Conservation (phyloP, 768 basidiomycete genomes). For the Leccinum arenicola region DNA sequence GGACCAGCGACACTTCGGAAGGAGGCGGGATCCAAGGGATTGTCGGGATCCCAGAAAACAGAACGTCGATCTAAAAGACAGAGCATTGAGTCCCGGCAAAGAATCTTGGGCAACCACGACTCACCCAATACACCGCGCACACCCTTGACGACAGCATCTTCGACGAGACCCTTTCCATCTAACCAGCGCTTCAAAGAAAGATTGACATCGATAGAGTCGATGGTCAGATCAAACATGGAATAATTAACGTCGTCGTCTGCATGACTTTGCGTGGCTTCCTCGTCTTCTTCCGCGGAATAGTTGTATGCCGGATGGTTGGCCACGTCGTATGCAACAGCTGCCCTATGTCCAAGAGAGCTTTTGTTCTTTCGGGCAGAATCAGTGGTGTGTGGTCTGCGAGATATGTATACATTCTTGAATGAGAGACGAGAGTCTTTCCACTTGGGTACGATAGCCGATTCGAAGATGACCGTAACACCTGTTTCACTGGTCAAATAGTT, state of each 20-base stretch:
- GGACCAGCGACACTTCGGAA: conserved; percentile 72
- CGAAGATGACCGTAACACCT: conserved; percentile 92
- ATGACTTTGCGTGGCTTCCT: conserved; percentile 29
- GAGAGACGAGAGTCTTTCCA: conserved; percentile 96
- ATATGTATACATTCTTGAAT: conserved; percentile 95
- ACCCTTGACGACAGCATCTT: conserved; percentile 89
- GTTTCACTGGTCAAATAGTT: conserved; percentile 93
- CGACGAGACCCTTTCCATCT: conserved; percentile 90
- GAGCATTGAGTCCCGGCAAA: not conserved
- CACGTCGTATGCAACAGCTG: conserved; percentile 72
- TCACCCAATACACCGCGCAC: conserved; percentile 90
- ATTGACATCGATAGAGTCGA: conserved; percentile 95
- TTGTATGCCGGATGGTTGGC: conserved; percentile 74
- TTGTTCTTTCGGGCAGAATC: conserved; percentile 15
- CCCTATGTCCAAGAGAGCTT: conserved; percentile 42
- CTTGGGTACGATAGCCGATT: conserved; percentile 96
- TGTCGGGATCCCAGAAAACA: conserved; percentile 81
- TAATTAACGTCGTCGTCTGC: conserved; percentile 65
- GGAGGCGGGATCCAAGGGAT: conserved; percentile 73
- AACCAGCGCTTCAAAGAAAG: conserved; percentile 90
- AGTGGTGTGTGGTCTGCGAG: conserved; percentile 58
- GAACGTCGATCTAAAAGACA: conserved; percentile 71
- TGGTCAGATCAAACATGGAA: conserved; percentile 89
- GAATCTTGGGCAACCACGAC: conserved; percentile 19
- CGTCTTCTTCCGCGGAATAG: conserved; percentile 59